phyloP scores from a whole-genome alignment of 352 stramenopile genomes.

The Phytophthora citricola region DNA sequence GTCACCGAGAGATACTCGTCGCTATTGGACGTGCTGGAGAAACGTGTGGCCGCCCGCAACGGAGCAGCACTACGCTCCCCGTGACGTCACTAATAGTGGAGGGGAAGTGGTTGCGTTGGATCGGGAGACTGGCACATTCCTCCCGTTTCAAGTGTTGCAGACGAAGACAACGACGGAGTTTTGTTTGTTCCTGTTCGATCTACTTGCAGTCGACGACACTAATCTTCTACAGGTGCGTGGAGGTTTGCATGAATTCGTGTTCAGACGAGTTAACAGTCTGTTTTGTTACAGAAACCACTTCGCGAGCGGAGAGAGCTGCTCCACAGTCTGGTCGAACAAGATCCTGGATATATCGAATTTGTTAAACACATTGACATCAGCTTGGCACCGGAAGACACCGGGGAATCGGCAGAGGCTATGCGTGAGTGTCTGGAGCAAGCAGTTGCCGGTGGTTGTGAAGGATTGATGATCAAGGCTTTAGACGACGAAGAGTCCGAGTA shows the following conservation, averaged over 20 bases:
- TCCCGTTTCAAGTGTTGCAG: conserved; percentile 84
- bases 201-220: conserved; percentile 60
- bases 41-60: conserved; percentile 27
- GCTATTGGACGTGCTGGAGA: conserved; percentile 53
- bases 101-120: conserved; percentile 80
- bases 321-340: conserved; percentile 39
- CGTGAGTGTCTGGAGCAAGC: conserved; percentile 52
- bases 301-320: conserved; percentile 53
- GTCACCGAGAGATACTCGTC: conserved; percentile 73
- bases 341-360: conserved; percentile 63
- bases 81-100: conserved; percentile 67
- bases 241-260: neutral
- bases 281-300: conserved; percentile 42
- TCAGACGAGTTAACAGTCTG: neutral
- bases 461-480: conserved; percentile 81
- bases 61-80: neutral
- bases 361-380: conserved; percentile 64
- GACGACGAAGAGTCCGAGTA: conserved; percentile 60
- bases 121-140: conserved; percentile 49
- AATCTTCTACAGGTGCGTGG: conserved; percentile 52
- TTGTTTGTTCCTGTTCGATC: conserved; percentile 82
- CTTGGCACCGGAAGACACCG: conserved; percentile 13
- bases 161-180: conserved; percentile 76
- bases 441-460: conserved; percentile 73
- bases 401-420: conserved; percentile 25